These are phyloP conservation scores for Fistulinella cinereoalba DNA, from an alignment of 1,284 basidiomycete genomes.

Conservation along the genomic window DNA sequence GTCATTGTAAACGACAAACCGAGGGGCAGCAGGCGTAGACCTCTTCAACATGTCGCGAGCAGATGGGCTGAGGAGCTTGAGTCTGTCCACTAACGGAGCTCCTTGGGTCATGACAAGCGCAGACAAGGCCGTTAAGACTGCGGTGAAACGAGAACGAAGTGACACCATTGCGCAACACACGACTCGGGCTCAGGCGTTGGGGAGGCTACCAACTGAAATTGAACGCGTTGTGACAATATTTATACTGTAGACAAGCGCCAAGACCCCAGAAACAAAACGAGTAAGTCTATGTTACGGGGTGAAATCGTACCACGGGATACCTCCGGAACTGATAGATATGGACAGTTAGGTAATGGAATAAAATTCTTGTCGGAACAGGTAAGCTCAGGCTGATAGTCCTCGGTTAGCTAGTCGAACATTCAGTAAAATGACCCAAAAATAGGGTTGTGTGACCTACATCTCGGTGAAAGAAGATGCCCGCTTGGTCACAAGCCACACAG, in stretches of 20 bases:
- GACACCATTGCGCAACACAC: conserved; percentile 19
- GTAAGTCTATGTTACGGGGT: background rate
- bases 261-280: background rate
- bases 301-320: background rate
- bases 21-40: conserved; percentile 45
- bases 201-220: background rate
- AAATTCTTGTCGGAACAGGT: conserved; percentile 6
- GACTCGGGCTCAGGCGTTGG: conserved; percentile 4
- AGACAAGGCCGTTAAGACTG: conserved; percentile 7
- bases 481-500: background rate
- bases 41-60: conserved; percentile 42
- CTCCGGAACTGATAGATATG: background rate
- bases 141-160: conserved; percentile 9
- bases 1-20: conserved; percentile 53
- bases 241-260: conserved; percentile 11
- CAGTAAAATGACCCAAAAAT: conserved; percentile 4
- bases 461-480: background rate
- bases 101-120: conserved; percentile 12
- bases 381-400: conserved; percentile 1
- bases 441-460: conserved; percentile 1
- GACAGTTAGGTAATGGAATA: background rate
- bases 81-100: conserved; percentile 19
- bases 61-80: conserved; percentile 17
- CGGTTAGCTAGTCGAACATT: background rate
- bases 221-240: conserved; percentile 8